Conservation (phyloP, 306 rosid species). For the Sophora flavescens region DNA sequence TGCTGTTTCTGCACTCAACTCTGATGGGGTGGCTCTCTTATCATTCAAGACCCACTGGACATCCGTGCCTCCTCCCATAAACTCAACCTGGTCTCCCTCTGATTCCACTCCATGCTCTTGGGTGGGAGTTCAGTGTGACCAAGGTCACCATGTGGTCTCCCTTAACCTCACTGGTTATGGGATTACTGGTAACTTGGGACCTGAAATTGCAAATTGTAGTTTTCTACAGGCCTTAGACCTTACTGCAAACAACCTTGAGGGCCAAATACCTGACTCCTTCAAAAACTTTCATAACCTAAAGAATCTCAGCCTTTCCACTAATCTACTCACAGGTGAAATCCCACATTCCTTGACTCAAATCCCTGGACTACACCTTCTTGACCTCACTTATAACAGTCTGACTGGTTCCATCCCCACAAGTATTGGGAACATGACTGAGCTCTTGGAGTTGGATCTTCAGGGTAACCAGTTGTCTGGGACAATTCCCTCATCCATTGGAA, state of each 20-base stretch:
- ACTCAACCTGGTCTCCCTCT: constrained; percentile 66
- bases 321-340: constrained; percentile 57
- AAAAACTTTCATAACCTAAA: constrained; percentile 45
- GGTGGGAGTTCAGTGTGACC: constrained; percentile 72
- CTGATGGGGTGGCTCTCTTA: constrained; percentile 67
- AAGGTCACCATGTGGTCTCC: constrained; percentile 51
- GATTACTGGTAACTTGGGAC: constrained; percentile 66
- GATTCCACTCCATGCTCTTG: constrained; percentile 82
- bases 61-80: constrained; percentile 51
- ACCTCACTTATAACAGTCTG: constrained; percentile 58
- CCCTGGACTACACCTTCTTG: constrained; percentile 46
- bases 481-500: constrained; percentile 77
- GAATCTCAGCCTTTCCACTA: constrained; percentile 45
- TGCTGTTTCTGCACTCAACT: constrained; percentile 53
- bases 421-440: constrained; percentile 59
- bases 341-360: constrained; percentile 62
- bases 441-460: constrained; percentile 44
- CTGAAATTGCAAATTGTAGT: constrained; percentile 63
- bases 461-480: constrained; percentile 58
- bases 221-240: constrained; percentile 57
- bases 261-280: constrained; percentile 62
- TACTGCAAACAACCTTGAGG: constrained; percentile 50
- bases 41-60: constrained; percentile 68
- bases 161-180: constrained; percentile 60
- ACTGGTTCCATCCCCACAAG: constrained; percentile 66